These are phyloP conservation scores for Circinella minor DNA, from an alignment of 371 early-diverging fungal species.

Conservation along the genomic window DNA sequence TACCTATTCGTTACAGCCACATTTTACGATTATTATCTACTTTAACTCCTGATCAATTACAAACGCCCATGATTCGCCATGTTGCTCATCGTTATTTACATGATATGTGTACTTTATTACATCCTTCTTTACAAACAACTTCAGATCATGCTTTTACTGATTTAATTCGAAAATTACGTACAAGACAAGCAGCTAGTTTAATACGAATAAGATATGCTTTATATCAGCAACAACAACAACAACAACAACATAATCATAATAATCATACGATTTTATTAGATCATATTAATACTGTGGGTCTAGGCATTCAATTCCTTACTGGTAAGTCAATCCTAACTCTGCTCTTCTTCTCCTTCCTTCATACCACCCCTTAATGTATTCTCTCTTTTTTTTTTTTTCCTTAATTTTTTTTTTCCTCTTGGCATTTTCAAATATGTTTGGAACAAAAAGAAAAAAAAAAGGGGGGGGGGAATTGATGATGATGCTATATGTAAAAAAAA, in stretches of 20 bases:
- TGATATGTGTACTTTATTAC: slow-evolving; percentile 45
- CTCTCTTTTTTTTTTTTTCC: too few relatives aligned
- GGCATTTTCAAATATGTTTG: neutral
- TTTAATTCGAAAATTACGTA: slow-evolving; percentile 36
- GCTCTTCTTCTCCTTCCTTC: slow-evolving; percentile 3
- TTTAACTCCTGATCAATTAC: slow-evolving; percentile 36
- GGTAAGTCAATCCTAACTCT: slow-evolving; percentile 29
- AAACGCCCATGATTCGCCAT: slow-evolving; percentile 40
- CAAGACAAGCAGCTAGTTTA: slow-evolving; percentile 41
- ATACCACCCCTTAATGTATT: neutral
- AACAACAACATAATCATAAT: neutral
- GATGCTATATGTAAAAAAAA: too few relatives aligned
- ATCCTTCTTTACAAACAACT: slow-evolving; percentile 40
- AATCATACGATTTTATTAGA: slow-evolving; percentile 30
- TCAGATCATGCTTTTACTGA: slow-evolving; percentile 52
- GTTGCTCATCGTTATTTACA: slow-evolving; percentile 49
- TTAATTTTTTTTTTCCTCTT: neutral
- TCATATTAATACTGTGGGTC: slow-evolving; percentile 54
- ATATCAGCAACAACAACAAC: neutral
- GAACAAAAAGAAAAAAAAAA: too few relatives aligned
- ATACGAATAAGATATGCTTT: slow-evolving; percentile 52
- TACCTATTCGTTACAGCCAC: slow-evolving; percentile 75
- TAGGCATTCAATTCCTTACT: slow-evolving; percentile 66
- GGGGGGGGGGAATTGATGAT: too few relatives aligned
- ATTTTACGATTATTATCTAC: slow-evolving; percentile 57